A percentile compares a stretch with the other conserved stretches of the same genome.
Conservation (phyloP, 2,329 filamentous ascomycete genomes). For the Phyllosticta citrichinensis region DNA sequence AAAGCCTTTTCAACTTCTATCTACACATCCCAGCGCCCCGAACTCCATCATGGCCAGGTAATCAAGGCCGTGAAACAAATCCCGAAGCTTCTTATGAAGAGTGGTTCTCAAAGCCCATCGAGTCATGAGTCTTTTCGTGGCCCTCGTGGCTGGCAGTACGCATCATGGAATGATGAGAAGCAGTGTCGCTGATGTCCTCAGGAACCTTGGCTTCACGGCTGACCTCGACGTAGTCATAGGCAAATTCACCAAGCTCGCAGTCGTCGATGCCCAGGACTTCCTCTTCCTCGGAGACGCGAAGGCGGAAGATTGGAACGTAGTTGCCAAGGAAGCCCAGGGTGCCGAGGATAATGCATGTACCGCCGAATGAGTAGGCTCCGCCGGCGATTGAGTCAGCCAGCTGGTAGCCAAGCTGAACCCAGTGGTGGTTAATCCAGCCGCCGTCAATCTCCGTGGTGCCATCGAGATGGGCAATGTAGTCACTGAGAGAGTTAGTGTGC, state of each 20-base stretch:
- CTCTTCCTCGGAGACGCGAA: slow-evolving; percentile 66
- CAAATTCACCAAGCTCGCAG: slow-evolving; percentile 84
- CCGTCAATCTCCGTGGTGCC: slow-evolving; percentile 57
- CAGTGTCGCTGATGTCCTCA: slow-evolving; percentile 29
- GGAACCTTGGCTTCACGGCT: slow-evolving; percentile 52
- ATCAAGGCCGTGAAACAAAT: neutral
- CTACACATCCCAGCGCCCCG: neutral
- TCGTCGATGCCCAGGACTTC: slow-evolving; percentile 83
- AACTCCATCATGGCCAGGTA: neutral
- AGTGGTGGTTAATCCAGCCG: slow-evolving; percentile 77
- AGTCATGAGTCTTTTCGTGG: slow-evolving; percentile 11
- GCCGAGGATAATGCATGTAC: slow-evolving; percentile 64
- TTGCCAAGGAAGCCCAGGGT: slow-evolving; percentile 58
- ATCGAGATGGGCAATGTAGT: slow-evolving; percentile 76
- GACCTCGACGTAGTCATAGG: slow-evolving; percentile 87
- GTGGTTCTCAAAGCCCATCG: slow-evolving; percentile 5
- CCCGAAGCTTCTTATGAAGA: neutral
- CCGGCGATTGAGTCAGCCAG: slow-evolving; percentile 71
- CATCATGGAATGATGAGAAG: slow-evolving; percentile 4
- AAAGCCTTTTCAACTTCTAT: neutral
- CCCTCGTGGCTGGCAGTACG: neutral
- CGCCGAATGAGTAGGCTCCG: slow-evolving; percentile 65
- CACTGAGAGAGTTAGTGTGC: slow-evolving; percentile 26
- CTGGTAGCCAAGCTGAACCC: slow-evolving; percentile 75
- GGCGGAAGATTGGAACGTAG: slow-evolving; percentile 62